A percentile compares a stretch with the other conserved stretches of the same genome.
These are phyloP conservation scores for Dissoconium aciculare DNA, from an alignment of 2,329 filamentous ascomycete genomes.

Conservation along the genomic window DNA sequence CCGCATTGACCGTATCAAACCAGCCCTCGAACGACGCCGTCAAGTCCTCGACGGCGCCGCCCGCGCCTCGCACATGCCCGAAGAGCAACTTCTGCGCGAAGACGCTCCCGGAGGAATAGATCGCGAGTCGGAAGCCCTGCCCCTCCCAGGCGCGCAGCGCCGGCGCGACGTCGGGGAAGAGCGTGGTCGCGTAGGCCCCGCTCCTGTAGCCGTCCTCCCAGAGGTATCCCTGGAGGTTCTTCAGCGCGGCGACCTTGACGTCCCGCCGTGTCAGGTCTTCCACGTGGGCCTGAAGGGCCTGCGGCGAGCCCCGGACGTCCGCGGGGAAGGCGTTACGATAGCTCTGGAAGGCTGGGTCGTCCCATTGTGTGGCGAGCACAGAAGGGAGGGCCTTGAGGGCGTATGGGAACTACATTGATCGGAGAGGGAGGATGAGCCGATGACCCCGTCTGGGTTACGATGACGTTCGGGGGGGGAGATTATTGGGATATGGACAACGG, in stretches of 20 bases:
- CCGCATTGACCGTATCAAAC: conserved; percentile 72
- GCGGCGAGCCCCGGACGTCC: conserved; percentile 44
- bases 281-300: conserved; percentile 50
- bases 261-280: conserved; percentile 55
- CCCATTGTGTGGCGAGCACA: conserved; percentile 53
- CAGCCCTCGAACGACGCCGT: conserved; percentile 46
- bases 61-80: conserved; percentile 34
- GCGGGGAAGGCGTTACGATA: conserved; percentile 59
- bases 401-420: conserved; percentile 61
- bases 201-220: conserved; percentile 61
- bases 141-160: conserved; percentile 36
- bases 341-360: conserved; percentile 45
- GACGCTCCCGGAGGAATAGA: conserved; percentile 72
- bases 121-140: conserved; percentile 45
- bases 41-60: conserved; percentile 35
- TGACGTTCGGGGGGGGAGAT: no score
- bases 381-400: conserved; percentile 51
- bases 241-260: conserved; percentile 62
- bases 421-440: neutral
- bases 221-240: conserved; percentile 64
- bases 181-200: conserved; percentile 53
- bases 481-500: conserved; percentile 1
- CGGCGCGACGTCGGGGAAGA: conserved; percentile 60
- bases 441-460: no score
- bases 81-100: conserved; percentile 70